Conservation (phyloP, 352 stramenopile species). For the Globisporangium middletonii region DNA sequence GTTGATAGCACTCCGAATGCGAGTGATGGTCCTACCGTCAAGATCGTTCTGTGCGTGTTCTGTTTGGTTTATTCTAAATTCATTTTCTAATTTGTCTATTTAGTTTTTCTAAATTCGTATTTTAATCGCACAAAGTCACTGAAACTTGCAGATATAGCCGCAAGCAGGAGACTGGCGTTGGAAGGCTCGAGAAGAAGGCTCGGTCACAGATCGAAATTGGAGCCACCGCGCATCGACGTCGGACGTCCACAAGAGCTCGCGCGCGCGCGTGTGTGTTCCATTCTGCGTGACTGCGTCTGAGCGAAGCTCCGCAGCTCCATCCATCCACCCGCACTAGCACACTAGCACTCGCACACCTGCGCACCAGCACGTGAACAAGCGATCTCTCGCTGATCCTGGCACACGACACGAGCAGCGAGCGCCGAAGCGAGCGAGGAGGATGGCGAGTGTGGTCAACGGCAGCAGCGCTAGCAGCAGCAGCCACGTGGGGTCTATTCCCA, state of each 20-base stretch:
- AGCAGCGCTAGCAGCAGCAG: conserved; percentile 18
- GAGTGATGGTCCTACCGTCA: neutral
- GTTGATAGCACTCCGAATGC: neutral
- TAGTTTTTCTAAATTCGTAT: neutral
- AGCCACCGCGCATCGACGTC: too few species aligned
- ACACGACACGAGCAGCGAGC: neutral
- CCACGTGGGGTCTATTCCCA: conserved; percentile 19
- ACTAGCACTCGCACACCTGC: too few species aligned
- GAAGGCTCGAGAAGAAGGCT: too few species aligned
- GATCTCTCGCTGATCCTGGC: neutral
- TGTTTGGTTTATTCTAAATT: neutral
- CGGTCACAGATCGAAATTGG: too few species aligned
- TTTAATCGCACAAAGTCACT: too few species aligned
- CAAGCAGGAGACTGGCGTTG: too few species aligned
- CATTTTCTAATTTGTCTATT: too few species aligned
- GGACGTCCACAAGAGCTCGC: too few species aligned
- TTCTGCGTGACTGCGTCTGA: neutral
- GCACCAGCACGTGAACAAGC: neutral
- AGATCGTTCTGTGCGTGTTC: conserved; percentile 5
- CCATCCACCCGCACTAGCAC: too few species aligned
- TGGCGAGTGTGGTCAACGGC: conserved; percentile 27
- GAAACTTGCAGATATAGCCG: too few species aligned
- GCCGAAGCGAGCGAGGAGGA: conserved; percentile 6
- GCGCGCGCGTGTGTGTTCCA: too few species aligned
- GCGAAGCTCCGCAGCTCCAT: too few species aligned